phyloP scores from a whole-genome alignment of 106 monocot genomes.

The Ottelia alismoides region DNA sequence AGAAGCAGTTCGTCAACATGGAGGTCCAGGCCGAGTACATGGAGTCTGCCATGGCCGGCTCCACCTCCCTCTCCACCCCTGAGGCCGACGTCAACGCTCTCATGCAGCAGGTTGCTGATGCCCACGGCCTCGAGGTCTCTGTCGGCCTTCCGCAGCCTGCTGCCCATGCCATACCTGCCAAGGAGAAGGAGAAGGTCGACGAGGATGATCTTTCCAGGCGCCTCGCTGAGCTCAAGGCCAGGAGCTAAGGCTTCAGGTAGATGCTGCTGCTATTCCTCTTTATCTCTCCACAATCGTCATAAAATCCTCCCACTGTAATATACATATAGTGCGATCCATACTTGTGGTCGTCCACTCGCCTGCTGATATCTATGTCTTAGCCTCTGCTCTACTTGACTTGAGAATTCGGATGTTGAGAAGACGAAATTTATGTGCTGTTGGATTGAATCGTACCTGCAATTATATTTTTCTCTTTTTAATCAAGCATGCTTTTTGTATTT shows the following conservation, averaged over 20 bases:
- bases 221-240: conserved; percentile 9
- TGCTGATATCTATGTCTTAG: no score
- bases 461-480: no score
- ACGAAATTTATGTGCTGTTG: no score
- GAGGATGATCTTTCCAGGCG: conserved; percentile 15
- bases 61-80: conserved; percentile 13
- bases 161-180: conserved; percentile 6
- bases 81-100: conserved; percentile 7
- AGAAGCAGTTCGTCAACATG: conserved; percentile 20
- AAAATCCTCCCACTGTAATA: no score
- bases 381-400: no score
- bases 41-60: conserved; percentile 18
- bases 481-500: no score
- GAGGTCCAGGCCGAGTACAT: conserved; percentile 20
- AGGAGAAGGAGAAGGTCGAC: conserved; percentile 16
- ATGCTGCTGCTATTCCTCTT: no score
- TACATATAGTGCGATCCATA: no score
- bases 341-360: no score
- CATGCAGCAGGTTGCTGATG: conserved; percentile 20
- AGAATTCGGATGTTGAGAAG: no score
- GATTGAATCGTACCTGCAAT: no score
- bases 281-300: no score
- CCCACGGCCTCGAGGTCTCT: conserved; percentile 13
- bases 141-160: conserved; percentile 16
- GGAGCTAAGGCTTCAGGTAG: conserved; percentile 9